phyloP scores from a whole-genome alignment of 2,329 filamentous ascomycete genomes.

The Chaetomiaceae sp. region DNA sequence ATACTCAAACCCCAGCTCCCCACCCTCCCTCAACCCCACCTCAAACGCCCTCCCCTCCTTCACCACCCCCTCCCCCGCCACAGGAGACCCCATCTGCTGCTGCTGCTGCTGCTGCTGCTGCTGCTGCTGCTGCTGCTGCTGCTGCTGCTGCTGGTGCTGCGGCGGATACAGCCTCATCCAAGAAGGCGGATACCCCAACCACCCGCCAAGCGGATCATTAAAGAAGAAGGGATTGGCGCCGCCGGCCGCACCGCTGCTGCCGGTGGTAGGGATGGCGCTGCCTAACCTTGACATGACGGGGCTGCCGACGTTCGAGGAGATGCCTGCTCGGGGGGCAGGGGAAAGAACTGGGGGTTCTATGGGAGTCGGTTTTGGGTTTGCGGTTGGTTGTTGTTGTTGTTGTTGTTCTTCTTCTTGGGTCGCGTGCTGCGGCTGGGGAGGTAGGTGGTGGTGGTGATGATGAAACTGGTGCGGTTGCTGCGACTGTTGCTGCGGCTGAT shows the following conservation, averaged over 20 bases:
- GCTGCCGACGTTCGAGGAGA: slow-evolving; percentile 20
- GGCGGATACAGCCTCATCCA: neutral
- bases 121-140: neutral
- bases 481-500: neutral
- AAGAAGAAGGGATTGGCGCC: slow-evolving; percentile 18
- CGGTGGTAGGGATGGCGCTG: too few species aligned
- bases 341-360: slow-evolving; percentile 22
- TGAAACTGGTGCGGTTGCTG: neutral
- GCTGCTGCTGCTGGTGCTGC: neutral
- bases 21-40: too few species aligned
- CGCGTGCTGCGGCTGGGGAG: too few species aligned
- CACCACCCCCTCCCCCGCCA: too few species aligned
- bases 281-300: too few species aligned
- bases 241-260: neutral
- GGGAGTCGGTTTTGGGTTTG: slow-evolving; percentile 9
- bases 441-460: neutral
- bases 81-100: too few species aligned
- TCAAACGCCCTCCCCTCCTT: too few species aligned
- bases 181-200: slow-evolving; percentile 14
- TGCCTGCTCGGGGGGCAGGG: slow-evolving; percentile 16
- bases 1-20: too few species aligned
- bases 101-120: neutral
- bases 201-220: slow-evolving; percentile 14
- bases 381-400: neutral
- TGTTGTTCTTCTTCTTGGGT: neutral